phyloP scores from a whole-genome alignment of 768 basidiomycete genomes.

The Xerocomus brunneocitrinus region DNA sequence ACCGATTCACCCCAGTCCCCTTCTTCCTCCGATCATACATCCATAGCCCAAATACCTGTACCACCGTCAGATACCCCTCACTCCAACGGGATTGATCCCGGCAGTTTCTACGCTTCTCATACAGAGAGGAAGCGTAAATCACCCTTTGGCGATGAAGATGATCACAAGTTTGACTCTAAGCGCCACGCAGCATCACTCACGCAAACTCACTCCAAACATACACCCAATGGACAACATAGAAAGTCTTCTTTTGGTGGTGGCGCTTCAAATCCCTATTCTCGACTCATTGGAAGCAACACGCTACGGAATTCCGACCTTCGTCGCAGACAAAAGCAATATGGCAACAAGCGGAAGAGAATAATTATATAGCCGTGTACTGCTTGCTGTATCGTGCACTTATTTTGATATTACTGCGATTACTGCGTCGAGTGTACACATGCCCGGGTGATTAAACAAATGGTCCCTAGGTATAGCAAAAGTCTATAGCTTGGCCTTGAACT shows the following conservation, averaged over 20 bases:
- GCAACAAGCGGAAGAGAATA: constrained; percentile 33
- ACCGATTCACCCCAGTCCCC: constrained; percentile 32
- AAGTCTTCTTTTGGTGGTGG: constrained; percentile 31
- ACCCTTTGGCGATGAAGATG: constrained; percentile 29
- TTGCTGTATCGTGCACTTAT: constrained; percentile 8
- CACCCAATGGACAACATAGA: constrained; percentile 17
- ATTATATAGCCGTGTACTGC: constrained; percentile 31
- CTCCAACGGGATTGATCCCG: constrained; percentile 29
- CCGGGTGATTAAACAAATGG: background rate
- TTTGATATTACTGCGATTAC: constrained; percentile 4
- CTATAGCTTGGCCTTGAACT: constrained; percentile 51
- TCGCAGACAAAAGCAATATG: constrained; percentile 26
- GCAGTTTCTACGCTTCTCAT: constrained; percentile 36
- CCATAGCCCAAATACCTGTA: constrained; percentile 16
- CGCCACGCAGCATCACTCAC: constrained; percentile 18
- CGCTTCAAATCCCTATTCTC: constrained; percentile 32
- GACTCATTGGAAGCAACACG: constrained; percentile 34
- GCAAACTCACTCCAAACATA: constrained; percentile 20
- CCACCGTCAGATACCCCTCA: constrained; percentile 17
- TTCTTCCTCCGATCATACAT: constrained; percentile 28
- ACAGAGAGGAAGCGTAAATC: constrained; percentile 40
- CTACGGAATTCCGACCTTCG: constrained; percentile 24
- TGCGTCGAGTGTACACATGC: background rate
- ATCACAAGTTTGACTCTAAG: constrained; percentile 17
- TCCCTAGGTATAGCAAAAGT: background rate